A percentile compares a stretch with the other conserved stretches of the same genome.
These are phyloP conservation scores for Aspergillus sp. DNA, from an alignment of 2,329 filamentous ascomycete genomes.

Conservation along the genomic window DNA sequence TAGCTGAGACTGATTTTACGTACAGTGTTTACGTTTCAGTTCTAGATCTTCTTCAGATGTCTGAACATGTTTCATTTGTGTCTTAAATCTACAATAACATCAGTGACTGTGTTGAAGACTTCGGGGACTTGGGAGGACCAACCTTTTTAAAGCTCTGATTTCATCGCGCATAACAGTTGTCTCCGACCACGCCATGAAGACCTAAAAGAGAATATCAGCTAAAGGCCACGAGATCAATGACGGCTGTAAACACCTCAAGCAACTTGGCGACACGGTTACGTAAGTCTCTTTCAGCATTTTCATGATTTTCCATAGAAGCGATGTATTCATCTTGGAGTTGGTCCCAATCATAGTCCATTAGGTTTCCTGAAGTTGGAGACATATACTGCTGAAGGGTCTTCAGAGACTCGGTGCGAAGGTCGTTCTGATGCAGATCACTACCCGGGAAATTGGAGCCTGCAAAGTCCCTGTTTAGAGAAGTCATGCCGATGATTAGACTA, in stretches of 20 bases:
- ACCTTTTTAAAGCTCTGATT: conserved; percentile 76
- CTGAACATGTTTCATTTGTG: conserved; percentile 74
- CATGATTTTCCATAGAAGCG: conserved; percentile 63
- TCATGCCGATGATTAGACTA: not conserved
- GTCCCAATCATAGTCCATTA: conserved; percentile 72
- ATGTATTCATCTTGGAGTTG: conserved; percentile 72
- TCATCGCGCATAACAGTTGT: conserved; percentile 73
- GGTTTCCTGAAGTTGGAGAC: conserved; percentile 48
- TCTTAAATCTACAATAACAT: conserved; percentile 64
- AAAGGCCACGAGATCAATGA: not conserved
- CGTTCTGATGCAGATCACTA: not conserved
- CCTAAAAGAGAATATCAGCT: conserved; percentile 52
- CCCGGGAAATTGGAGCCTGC: not conserved
- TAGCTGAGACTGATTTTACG: conserved; percentile 36
- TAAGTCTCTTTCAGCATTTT: conserved; percentile 65
- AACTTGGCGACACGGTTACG: conserved; percentile 67
- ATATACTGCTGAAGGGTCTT: conserved; percentile 17
- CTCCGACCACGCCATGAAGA: conserved; percentile 77
- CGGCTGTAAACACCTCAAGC: conserved; percentile 56
- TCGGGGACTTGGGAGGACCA: conserved; percentile 20
- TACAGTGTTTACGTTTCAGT: conserved; percentile 79
- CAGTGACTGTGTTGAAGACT: not conserved
- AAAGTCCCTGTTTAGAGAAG: not conserved
- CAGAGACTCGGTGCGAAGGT: not conserved
- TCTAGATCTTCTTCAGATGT: conserved; percentile 71